Conservation (phyloP, 129 eudicot species). For the Flaveria trinervia region DNA sequence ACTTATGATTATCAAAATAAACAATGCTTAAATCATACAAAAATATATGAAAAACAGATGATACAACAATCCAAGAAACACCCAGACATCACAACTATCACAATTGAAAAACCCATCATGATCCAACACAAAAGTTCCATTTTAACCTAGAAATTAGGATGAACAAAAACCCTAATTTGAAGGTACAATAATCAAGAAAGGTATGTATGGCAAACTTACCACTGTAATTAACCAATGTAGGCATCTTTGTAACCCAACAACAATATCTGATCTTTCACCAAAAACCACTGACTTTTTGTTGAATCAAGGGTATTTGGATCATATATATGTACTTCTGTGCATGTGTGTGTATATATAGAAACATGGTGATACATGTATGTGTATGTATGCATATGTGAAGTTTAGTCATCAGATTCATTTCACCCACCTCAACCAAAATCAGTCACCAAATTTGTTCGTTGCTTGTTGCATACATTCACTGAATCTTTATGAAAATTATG, state of each 20-base stretch:
- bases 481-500: slow-evolving; percentile 24
- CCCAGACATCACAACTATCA: slow-evolving; percentile 18
- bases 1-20: neutral
- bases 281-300: slow-evolving; percentile 27
- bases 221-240: slow-evolving; percentile 81
- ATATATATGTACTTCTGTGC: slow-evolving; percentile 16
- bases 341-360: neutral
- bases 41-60: neutral
- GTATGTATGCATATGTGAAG: slow-evolving; percentile 21
- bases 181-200: slow-evolving; percentile 10
- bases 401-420: slow-evolving; percentile 36
- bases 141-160: slow-evolving; percentile 9
- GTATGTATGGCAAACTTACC: slow-evolving; percentile 48
- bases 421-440: slow-evolving; percentile 24
- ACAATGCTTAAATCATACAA: slow-evolving; percentile 18
- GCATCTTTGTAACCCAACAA: slow-evolving; percentile 56
- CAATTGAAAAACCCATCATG: slow-evolving; percentile 21
- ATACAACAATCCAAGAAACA: slow-evolving; percentile 13
- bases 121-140: neutral
- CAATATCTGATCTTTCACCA: slow-evolving; percentile 39
- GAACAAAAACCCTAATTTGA: slow-evolving; percentile 10
- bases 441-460: slow-evolving; percentile 24
- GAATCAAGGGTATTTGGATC: slow-evolving; percentile 11
- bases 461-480: slow-evolving; percentile 39
- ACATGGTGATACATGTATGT: slow-evolving; percentile 26